Evolutionary conservation across 352 stramenopile genomes (phyloP).

Genomic region (Globisporangium lucens): DNA sequence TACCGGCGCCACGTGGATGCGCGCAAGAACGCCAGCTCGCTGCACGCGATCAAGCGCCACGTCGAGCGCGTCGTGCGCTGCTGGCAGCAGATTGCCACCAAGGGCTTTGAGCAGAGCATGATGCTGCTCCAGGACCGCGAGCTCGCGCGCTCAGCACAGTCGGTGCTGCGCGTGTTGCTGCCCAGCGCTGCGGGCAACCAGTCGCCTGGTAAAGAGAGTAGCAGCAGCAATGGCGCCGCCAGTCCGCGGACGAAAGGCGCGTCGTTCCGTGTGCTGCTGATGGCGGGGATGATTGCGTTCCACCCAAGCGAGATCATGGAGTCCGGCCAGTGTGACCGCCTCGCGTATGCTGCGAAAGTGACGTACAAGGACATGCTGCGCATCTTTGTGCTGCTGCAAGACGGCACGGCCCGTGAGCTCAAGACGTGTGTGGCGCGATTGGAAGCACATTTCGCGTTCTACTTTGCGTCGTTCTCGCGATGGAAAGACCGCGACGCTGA

Average conservation of each 20-base stretch:
- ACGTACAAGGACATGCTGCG: slow-evolving; percentile 39
- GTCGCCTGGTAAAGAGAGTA: slow-evolving; percentile 11
- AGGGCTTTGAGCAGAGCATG: slow-evolving; percentile 64
- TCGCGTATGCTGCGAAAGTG: slow-evolving; percentile 43
- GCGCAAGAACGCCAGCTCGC: slow-evolving; percentile 33
- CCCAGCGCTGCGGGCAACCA: slow-evolving; percentile 16
- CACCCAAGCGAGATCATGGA: slow-evolving; percentile 70
- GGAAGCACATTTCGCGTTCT: slow-evolving; percentile 61
- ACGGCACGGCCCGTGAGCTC: slow-evolving; percentile 34
- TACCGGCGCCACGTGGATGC: slow-evolving; percentile 48
- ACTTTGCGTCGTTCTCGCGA: slow-evolving; percentile 57
- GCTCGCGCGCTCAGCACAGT: slow-evolving; percentile 48
- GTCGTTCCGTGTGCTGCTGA: slow-evolving; percentile 61
- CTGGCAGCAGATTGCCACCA: slow-evolving; percentile 37
- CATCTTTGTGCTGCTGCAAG: slow-evolving; percentile 30
- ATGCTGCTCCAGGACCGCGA: slow-evolving; percentile 50
- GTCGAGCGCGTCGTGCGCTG: slow-evolving; percentile 38
- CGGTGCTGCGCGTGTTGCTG: slow-evolving; percentile 52
- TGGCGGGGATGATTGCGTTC: slow-evolving; percentile 71
- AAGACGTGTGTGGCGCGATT: slow-evolving; percentile 39
- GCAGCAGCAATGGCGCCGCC: neutral
- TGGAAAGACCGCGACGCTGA: slow-evolving; percentile 67
- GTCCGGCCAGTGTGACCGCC: slow-evolving; percentile 29
- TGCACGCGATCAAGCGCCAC: slow-evolving; percentile 34
- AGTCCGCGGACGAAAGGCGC: slow-evolving; percentile 32